These are phyloP conservation scores for Termitomyces eurrhizus DNA, from an alignment of 768 basidiomycete genomes.

Conservation along the genomic window DNA sequence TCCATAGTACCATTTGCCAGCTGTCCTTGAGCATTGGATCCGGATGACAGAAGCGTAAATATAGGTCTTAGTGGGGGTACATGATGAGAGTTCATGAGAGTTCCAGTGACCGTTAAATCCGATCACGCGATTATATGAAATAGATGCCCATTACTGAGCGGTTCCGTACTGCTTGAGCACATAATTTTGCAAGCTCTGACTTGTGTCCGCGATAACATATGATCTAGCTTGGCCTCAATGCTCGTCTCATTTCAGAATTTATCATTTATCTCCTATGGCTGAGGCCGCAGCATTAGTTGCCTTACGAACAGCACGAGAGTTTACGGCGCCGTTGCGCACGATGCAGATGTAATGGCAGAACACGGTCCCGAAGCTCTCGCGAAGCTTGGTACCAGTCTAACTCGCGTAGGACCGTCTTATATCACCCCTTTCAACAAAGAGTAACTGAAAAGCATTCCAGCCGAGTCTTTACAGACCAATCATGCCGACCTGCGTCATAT, in stretches of 20 bases:
- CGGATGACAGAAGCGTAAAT: constrained; percentile 17
- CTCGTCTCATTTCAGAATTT: not conserved
- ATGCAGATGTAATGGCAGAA: constrained; percentile 17
- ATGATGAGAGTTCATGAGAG: not conserved
- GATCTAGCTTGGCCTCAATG: not conserved
- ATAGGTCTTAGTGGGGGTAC: not conserved
- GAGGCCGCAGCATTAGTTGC: not conserved
- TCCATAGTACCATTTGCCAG: constrained; percentile 42
- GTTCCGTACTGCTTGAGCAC: not conserved
- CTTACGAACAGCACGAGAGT: constrained; percentile 15
- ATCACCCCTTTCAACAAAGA: constrained; percentile 38
- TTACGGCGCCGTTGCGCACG: constrained; percentile 17
- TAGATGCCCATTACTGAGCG: no score
- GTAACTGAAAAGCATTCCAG: constrained; percentile 28
- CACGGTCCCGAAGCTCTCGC: constrained; percentile 5
- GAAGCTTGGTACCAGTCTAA: not conserved
- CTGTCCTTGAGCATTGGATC: constrained; percentile 52
- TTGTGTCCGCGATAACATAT: not conserved
- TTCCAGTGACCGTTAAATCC: not conserved
- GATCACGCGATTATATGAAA: not conserved
- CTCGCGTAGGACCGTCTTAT: constrained; percentile 26
- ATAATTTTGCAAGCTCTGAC: not conserved
- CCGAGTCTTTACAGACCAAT: constrained; percentile 20
- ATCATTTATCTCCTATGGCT: not conserved
- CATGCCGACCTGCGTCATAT: constrained; percentile 22